Evolutionary conservation across 106 monocot species (phyloP).

Genomic region (Alisma plantagoaquatica): DNA sequence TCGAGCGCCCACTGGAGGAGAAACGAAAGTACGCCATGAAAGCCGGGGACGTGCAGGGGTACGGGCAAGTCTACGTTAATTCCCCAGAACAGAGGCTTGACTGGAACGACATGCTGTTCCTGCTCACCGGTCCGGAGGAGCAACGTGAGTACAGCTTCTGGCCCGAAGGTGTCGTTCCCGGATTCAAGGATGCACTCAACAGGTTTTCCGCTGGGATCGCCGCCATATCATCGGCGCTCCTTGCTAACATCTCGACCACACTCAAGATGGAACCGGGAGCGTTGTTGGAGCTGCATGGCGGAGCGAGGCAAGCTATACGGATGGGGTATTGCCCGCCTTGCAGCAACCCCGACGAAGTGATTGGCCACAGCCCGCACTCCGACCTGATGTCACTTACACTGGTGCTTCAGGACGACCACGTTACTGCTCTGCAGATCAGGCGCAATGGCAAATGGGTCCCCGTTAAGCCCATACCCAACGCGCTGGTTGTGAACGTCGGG

Average conservation of each 20-base stretch:
- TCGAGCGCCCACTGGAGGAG: slow-evolving; percentile 11
- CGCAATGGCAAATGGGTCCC: slow-evolving; percentile 3
- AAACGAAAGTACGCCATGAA: slow-evolving; percentile 4
- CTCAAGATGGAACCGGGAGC: slow-evolving; percentile 7
- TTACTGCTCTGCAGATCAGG: slow-evolving; percentile 4
- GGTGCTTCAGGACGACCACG: slow-evolving; percentile 7
- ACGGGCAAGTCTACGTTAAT: slow-evolving; percentile 8
- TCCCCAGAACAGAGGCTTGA: slow-evolving; percentile 17
- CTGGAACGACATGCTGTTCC: slow-evolving; percentile 9
- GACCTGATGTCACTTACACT: slow-evolving; percentile 1
- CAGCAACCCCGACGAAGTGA: slow-evolving; percentile 2
- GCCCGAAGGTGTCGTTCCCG: neutral
- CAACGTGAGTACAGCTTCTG: slow-evolving; percentile 1
- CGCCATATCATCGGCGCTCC: neutral
- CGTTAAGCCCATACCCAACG: slow-evolving; percentile 10
- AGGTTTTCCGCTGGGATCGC: slow-evolving; percentile 2
- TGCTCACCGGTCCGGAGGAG: neutral
- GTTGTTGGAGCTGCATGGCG: neutral
- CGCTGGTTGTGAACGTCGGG: slow-evolving; percentile 10
- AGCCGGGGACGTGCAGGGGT: slow-evolving; percentile 9
- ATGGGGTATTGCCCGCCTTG: slow-evolving; percentile 12
- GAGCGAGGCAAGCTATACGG: slow-evolving; percentile 5
- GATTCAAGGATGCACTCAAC: slow-evolving; percentile 1
- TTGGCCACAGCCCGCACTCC: slow-evolving; percentile 8
- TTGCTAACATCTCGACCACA: neutral